Evolutionary conservation across 306 rosid species (phyloP).

Genomic region (Glycine latifolia): DNA sequence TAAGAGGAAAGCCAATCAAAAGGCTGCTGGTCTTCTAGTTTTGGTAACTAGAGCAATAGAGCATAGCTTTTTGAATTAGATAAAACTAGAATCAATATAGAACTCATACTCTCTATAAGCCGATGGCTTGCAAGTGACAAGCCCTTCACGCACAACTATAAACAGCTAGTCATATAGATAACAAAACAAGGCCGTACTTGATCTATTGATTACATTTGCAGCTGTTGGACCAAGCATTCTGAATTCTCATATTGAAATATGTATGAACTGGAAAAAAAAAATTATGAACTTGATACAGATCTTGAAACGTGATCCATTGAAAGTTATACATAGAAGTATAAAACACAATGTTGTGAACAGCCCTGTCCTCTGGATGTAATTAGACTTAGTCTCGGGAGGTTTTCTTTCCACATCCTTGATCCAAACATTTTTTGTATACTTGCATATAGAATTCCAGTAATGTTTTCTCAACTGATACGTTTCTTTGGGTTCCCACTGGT

Average conservation of each 20-base stretch:
- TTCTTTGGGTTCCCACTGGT: constrained; percentile 19
- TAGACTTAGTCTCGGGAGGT: background rate
- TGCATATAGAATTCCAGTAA: constrained; percentile 30
- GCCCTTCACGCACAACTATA: constrained; percentile 12
- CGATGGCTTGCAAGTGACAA: constrained; percentile 22
- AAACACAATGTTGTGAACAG: constrained; percentile 8
- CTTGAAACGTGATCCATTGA: background rate
- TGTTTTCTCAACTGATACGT: constrained; percentile 27
- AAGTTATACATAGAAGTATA: constrained; percentile 12
- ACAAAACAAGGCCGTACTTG: background rate
- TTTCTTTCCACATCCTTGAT: constrained; percentile 9
- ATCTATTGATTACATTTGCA: constrained; percentile 4
- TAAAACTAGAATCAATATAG: background rate
- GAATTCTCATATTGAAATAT: background rate
- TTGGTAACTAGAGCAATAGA: background rate
- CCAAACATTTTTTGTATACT: background rate
- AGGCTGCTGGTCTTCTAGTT: background rate
- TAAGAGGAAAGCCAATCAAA: constrained; percentile 7
- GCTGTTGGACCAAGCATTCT: background rate
- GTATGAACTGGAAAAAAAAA: background rate
- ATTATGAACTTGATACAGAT: constrained; percentile 20
- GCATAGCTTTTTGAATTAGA: background rate
- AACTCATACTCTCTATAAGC: constrained; percentile 18
- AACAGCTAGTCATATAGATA: background rate
- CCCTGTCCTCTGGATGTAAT: background rate